Conservation (phyloP, 2,329 filamentous ascomycete genomes). For the Pyrenochaeta sp. region DNA sequence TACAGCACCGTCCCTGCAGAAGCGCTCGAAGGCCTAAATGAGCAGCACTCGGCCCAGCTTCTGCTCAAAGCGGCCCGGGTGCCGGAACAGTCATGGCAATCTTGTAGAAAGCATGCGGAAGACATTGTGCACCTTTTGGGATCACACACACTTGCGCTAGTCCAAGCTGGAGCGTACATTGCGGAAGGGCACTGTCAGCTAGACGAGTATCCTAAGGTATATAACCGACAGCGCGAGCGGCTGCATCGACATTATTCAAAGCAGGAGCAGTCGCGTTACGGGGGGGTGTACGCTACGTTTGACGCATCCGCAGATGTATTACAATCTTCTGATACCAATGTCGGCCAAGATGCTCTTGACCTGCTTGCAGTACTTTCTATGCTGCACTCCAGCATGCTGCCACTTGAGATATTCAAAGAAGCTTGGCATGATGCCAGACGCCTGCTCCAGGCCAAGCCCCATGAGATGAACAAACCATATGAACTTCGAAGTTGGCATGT, state of each 20-base stretch:
- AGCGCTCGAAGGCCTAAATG: too few species aligned
- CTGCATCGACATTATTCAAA: constrained; percentile 35
- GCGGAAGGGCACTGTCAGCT: constrained; percentile 31
- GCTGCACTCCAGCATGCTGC: constrained; percentile 32
- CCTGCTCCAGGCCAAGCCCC: not conserved
- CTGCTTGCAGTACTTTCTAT: constrained; percentile 42
- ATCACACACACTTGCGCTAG: constrained; percentile 36
- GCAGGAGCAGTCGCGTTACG: constrained; percentile 44
- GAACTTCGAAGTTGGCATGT: constrained; percentile 11
- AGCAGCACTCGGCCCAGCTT: too few species aligned
- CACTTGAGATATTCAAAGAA: constrained; percentile 40
- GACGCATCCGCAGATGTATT: too few species aligned
- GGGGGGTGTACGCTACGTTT: constrained; percentile 48
- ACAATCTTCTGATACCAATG: too few species aligned
- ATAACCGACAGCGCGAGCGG: constrained; percentile 26
- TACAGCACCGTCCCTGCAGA: too few species aligned
- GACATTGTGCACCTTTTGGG: constrained; percentile 15
- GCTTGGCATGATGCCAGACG: constrained; percentile 25
- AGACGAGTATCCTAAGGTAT: constrained; percentile 31
- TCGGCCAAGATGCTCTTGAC: constrained; percentile 34
- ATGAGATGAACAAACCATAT: constrained; percentile 4
- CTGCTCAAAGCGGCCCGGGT: too few species aligned
- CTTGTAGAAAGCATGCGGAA: constrained; percentile 9
- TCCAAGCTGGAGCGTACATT: constrained; percentile 41
- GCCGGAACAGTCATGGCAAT: too few species aligned